Evolutionary conservation across 202 grass and related monocot species (phyloP).

Genomic region (Saccharum hybrid): DNA sequence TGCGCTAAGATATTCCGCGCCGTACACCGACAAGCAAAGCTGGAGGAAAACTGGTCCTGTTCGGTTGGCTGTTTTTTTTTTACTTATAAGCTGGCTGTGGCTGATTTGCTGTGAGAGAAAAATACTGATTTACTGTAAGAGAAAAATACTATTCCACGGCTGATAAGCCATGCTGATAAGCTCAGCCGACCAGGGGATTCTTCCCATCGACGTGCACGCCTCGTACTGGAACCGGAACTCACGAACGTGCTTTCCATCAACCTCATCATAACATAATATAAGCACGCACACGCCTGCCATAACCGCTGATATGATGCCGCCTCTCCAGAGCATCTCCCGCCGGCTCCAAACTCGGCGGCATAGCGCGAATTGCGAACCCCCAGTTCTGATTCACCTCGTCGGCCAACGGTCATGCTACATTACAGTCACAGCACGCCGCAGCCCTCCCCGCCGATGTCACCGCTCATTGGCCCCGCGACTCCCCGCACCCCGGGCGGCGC

Average conservation of each 20-base stretch:
- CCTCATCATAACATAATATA: slow-evolving; percentile 2
- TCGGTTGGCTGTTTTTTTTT: no score
- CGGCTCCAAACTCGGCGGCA: neutral
- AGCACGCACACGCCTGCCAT: slow-evolving; percentile 23
- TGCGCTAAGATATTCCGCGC: no score
- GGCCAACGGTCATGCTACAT: slow-evolving; percentile 39
- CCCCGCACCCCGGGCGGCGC: slow-evolving; percentile 42
- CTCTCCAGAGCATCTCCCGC: slow-evolving; percentile 7
- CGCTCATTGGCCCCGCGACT: slow-evolving; percentile 35
- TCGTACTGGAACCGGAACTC: neutral
- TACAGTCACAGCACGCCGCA: slow-evolving; percentile 51
- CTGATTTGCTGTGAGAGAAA: no score
- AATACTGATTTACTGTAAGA: no score
- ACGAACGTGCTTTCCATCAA: slow-evolving; percentile 57
- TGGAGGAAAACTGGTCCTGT: slow-evolving; percentile 37
- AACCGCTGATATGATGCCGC: neutral
- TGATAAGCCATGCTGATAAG: no score
- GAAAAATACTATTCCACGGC: no score
- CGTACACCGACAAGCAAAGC: neutral
- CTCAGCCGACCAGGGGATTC: no score
- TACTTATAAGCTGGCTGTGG: no score
- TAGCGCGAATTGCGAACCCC: neutral
- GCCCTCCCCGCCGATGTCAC: slow-evolving; percentile 56
- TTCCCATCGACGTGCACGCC: slow-evolving; percentile 47
- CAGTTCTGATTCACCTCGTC: neutral